A percentile compares a stretch with the other conserved stretches of the same genome.
Conservation (phyloP, 169 alveolate genomes). For the Eimeria zaria region DNA sequence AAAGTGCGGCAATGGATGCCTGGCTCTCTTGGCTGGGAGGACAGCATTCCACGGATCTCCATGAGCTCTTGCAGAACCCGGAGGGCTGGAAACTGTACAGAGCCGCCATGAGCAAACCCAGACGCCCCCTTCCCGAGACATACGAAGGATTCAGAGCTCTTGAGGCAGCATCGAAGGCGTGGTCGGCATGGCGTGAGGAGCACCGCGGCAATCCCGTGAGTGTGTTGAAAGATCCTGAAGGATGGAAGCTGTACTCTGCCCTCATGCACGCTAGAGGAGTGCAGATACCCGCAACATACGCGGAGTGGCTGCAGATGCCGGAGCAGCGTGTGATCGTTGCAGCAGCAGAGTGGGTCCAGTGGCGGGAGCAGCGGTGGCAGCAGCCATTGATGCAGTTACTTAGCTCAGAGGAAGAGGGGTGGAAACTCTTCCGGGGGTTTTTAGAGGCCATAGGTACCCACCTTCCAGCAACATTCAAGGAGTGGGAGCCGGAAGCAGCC, state of each 20-base stretch:
- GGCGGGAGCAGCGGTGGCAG: slow-evolving; percentile 68
- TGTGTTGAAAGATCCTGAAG: slow-evolving; percentile 59
- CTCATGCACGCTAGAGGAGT: slow-evolving; percentile 61
- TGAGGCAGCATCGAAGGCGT: slow-evolving; percentile 65
- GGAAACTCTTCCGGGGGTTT: slow-evolving; percentile 67
- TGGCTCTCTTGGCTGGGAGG: slow-evolving; percentile 70
- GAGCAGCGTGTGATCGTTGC: slow-evolving; percentile 75
- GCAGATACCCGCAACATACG: slow-evolving; percentile 69
- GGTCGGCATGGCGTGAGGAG: slow-evolving; percentile 83
- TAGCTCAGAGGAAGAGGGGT: slow-evolving; percentile 62
- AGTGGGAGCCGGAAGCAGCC: slow-evolving; percentile 38
- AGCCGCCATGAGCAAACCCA: slow-evolving; percentile 77
- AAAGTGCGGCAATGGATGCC: slow-evolving; percentile 68
- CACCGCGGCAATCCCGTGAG: slow-evolving; percentile 73
- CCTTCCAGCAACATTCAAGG: slow-evolving; percentile 38
- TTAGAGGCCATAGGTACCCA: slow-evolving; percentile 27
- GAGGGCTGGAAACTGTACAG: slow-evolving; percentile 79
- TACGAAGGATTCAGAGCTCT: slow-evolving; percentile 69
- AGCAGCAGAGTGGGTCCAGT: slow-evolving; percentile 61
- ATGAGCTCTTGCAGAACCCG: slow-evolving; percentile 51
- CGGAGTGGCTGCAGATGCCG: slow-evolving; percentile 80
- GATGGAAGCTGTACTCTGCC: slow-evolving; percentile 69
- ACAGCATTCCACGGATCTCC: slow-evolving; percentile 52
- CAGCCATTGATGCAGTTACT: slow-evolving; percentile 49
- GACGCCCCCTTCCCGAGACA: slow-evolving; percentile 63